Percentiles rank a stretch among this genome's conserved stretches.
Conservation (phyloP, 495 filamentous ascomycete species). For the Aspergillus nanangensis region DNA sequence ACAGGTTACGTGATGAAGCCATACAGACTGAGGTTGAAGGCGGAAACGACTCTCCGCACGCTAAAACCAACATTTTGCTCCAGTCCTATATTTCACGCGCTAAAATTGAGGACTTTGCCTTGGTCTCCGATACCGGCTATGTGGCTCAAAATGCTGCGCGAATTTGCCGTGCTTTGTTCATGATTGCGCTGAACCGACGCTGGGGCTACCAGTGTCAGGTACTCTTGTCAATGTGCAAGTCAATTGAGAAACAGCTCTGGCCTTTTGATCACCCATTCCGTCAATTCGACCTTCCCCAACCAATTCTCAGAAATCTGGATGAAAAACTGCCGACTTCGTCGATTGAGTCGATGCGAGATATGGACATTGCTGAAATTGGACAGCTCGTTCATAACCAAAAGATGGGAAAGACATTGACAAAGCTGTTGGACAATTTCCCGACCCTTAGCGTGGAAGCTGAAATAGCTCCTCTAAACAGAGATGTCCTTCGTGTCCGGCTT, state of each 20-base stretch:
- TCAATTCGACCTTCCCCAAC: conserved; percentile 87
- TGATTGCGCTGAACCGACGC: conserved; percentile 89
- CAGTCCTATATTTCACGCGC: conserved; percentile 93
- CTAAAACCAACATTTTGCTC: conserved; percentile 92
- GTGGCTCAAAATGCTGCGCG: conserved; percentile 92
- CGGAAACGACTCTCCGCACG: conserved; percentile 72
- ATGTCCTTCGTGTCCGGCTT: conserved; percentile 85
- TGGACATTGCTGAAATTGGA: conserved; percentile 89
- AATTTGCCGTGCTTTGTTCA: conserved; percentile 92
- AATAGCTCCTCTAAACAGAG: conserved; percentile 91
- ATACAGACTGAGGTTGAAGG: conserved; percentile 69
- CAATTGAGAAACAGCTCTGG: conserved; percentile 94
- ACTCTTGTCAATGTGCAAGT: conserved; percentile 84
- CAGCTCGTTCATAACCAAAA: conserved; percentile 83
- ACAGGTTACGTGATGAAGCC: conserved; percentile 56
- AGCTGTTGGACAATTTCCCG: conserved; percentile 85
- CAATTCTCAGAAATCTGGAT: conserved; percentile 79
- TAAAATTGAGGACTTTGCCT: conserved; percentile 84
- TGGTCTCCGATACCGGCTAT: conserved; percentile 88
- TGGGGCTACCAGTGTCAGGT: conserved; percentile 96
- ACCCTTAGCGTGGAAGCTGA: conserved; percentile 86
- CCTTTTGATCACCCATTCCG: conserved; percentile 90
- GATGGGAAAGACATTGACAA: conserved; percentile 77
- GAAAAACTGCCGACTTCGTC: conserved; percentile 63
- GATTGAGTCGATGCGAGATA: conserved; percentile 80